phyloP scores from a whole-genome alignment of 1,284 basidiomycete genomes.

The Neotropicomus parvogracilis region DNA sequence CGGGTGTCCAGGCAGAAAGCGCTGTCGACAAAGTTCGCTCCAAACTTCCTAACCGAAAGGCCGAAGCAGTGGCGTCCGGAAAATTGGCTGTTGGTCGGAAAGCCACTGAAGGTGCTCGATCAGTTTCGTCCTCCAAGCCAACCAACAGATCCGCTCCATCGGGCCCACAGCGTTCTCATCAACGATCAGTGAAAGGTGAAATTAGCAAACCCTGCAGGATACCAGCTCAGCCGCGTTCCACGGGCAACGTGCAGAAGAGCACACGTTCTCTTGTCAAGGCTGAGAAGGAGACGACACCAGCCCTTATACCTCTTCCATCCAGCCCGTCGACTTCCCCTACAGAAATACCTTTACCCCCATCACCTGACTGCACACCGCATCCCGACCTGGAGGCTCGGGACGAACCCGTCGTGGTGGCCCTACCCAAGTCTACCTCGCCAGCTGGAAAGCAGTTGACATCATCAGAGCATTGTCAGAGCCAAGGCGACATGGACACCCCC shows the following conservation, averaged over 20 bases:
- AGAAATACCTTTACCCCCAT: constrained; percentile 28
- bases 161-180: constrained; percentile 12
- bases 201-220: constrained; percentile 1
- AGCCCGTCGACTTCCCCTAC: constrained; percentile 24
- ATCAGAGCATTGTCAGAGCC: constrained; percentile 4
- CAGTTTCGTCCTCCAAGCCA: constrained; percentile 13
- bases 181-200: constrained; percentile 14
- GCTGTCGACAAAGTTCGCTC: constrained; percentile 6
- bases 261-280: constrained; percentile 16
- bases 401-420: not conserved
- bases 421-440: not conserved
- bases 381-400: constrained; percentile 4
- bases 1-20: not conserved
- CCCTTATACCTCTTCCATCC: constrained; percentile 31
- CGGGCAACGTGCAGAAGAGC: constrained; percentile 7
- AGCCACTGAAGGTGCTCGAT: constrained; percentile 7
- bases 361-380: constrained; percentile 18
- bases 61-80: not conserved
- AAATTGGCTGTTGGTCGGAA: constrained; percentile 11
- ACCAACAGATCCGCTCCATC: not conserved
- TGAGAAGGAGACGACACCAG: constrained; percentile 20
- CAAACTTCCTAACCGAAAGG: constrained; percentile 15
- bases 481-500: constrained; percentile 12
- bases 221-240: constrained; percentile 11
- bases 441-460: not conserved